Evolutionary conservation across 371 early-diverging fungal genomes (phyloP).

Genomic region (Mortierella sp.): DNA sequence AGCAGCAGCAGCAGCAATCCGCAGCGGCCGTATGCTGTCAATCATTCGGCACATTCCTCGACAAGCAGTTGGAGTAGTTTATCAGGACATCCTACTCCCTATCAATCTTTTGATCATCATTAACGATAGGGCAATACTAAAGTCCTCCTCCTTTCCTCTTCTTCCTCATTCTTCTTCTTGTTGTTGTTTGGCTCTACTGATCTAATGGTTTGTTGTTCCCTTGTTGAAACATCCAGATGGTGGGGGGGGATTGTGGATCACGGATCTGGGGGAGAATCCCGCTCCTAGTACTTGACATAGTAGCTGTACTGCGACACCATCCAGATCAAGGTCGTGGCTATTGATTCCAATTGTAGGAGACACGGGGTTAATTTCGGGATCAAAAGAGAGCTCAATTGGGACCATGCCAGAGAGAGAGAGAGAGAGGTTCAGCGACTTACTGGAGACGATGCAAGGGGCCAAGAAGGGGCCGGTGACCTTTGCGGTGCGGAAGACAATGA

Average conservation of each 20-base stretch:
- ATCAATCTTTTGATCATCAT: too few relatives aligned
- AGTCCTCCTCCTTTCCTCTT: constrained; percentile 2
- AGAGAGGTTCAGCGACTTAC: constrained; percentile 54
- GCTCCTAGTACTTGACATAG: constrained; percentile 58
- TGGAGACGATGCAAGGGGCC: constrained; percentile 76
- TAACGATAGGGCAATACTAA: too few relatives aligned
- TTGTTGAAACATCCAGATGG: too few relatives aligned
- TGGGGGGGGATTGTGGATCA: too few relatives aligned
- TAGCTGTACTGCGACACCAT: constrained; percentile 54
- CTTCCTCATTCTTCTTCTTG: too few relatives aligned
- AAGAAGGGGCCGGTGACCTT: constrained; percentile 70
- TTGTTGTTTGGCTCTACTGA: too few relatives aligned
- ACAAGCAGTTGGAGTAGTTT: constrained; percentile 22
- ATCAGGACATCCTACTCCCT: too few relatives aligned
- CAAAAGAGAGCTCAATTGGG: neutral
- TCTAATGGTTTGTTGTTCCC: neutral
- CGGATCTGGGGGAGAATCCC: too few relatives aligned
- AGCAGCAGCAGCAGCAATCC: neutral
- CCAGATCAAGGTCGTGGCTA: constrained; percentile 59
- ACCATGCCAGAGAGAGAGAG: neutral
- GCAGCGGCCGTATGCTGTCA: neutral
- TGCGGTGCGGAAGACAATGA: constrained; percentile 76
- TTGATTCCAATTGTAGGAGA: too few relatives aligned
- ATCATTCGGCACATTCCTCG: constrained; percentile 13
- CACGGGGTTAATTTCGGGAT: constrained; percentile 46